Conservation (phyloP, 208 protist species). For the Entamoeba histolytica region DNA sequence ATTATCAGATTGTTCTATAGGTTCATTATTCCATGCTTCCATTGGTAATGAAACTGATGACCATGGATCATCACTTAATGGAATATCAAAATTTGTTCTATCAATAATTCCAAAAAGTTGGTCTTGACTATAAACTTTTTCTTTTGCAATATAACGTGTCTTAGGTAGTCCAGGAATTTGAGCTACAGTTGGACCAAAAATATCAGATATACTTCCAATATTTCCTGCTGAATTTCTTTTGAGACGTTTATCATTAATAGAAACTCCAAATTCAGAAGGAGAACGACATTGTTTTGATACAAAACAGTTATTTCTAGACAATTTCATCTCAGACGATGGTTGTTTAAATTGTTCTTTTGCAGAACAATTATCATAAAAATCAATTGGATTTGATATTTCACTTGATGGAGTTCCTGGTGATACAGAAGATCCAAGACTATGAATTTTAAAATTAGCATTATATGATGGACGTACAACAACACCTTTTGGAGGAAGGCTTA, state of each 20-base stretch:
- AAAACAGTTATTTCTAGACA: neutral
- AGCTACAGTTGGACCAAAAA: neutral
- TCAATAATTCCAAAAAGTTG: neutral
- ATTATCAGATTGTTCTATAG: neutral
- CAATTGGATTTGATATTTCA: neutral
- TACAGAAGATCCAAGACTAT: neutral
- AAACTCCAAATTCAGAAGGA: neutral
- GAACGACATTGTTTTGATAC: neutral
- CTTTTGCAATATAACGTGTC: neutral
- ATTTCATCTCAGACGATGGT: neutral
- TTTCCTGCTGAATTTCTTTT: neutral
- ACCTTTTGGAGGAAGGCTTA: neutral
- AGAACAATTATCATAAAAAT: neutral
- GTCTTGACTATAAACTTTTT: neutral
- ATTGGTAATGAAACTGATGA: neutral
- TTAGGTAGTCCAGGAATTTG: neutral
- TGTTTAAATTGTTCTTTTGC: too few species aligned
- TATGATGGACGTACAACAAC: neutral
- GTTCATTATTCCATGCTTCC: neutral
- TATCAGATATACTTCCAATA: neutral
- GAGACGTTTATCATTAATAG: neutral
- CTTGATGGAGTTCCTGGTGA: neutral
- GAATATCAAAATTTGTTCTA: neutral
- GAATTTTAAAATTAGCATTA: neutral
- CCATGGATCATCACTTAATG: neutral